Evolutionary conservation across 2,329 filamentous ascomycete species (phyloP).

Genomic region (Calycina herbarum): DNA sequence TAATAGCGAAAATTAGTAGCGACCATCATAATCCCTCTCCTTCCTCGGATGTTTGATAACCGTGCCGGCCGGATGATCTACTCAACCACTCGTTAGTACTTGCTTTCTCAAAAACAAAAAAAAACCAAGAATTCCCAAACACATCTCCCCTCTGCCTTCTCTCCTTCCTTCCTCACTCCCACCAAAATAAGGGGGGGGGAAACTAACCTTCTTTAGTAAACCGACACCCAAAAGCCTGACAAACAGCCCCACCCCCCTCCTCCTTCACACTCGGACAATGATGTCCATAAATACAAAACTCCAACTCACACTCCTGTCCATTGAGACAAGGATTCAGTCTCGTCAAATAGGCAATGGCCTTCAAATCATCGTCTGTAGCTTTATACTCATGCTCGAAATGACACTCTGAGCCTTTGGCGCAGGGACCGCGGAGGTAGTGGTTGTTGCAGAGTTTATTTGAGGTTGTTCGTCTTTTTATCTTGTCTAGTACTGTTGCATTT

Average conservation of each 20-base stretch:
- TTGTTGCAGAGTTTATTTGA: constrained; percentile 62
- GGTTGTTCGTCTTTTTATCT: constrained; percentile 56
- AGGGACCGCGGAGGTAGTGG: constrained; percentile 59
- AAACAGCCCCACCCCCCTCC: constrained; percentile 44
- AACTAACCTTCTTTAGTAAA: constrained; percentile 44
- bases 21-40: constrained; percentile 24
- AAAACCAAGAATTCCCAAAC: too few relatives aligned
- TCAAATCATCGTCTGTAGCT: constrained; percentile 53
- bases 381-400: constrained; percentile 58
- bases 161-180: too few relatives aligned
- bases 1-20: background rate
- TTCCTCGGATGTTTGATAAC: constrained; percentile 34
- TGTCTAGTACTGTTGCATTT: constrained; percentile 49
- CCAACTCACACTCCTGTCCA: constrained; percentile 57
- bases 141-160: too few relatives aligned
- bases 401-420: constrained; percentile 55
- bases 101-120: too few relatives aligned
- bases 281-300: constrained; percentile 64
- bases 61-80: constrained; percentile 57
- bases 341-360: constrained; percentile 56
- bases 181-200: too few relatives aligned
- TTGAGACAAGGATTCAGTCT: constrained; percentile 58
- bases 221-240: constrained; percentile 56
- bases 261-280: constrained; percentile 39
- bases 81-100: too few relatives aligned